phyloP scores from a whole-genome alignment of 225 moss, liverwort and hornwort species.

The Pleurozium schreberi region DNA sequence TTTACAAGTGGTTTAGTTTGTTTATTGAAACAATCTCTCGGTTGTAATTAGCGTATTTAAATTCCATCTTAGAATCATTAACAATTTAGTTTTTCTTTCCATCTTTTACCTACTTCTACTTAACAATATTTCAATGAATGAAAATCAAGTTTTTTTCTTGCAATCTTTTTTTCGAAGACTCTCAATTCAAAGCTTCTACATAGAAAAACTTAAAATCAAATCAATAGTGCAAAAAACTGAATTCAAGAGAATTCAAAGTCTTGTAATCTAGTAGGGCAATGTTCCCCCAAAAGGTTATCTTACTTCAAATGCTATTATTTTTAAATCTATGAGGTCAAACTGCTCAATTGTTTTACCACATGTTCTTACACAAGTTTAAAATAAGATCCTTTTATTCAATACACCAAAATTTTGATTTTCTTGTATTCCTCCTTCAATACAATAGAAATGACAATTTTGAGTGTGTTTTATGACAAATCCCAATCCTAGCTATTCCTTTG shows the following conservation, averaged over 20 bases:
- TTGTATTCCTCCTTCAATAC: neutral
- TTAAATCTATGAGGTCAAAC: neutral
- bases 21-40: neutral
- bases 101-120: neutral
- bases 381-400: no score
- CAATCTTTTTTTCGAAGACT: neutral
- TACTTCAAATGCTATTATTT: neutral
- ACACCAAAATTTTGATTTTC: neutral
- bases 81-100: neutral
- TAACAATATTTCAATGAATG: fast-evolving
- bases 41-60: neutral
- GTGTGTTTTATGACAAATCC: neutral
- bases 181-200: neutral
- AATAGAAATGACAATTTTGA: neutral
- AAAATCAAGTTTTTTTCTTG: neutral
- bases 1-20: fast-evolving
- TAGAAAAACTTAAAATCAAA: neutral
- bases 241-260: neutral
- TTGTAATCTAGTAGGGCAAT: neutral
- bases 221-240: neutral
- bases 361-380: neutral
- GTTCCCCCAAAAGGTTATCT: neutral
- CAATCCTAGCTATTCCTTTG: fast-evolving
- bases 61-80: neutral
- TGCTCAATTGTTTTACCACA: fast-evolving